A percentile compares a stretch with the other conserved stretches of the same genome.
phyloP scores from a whole-genome alignment of 352 stramenopile species.

The Phytophthora pini region DNA sequence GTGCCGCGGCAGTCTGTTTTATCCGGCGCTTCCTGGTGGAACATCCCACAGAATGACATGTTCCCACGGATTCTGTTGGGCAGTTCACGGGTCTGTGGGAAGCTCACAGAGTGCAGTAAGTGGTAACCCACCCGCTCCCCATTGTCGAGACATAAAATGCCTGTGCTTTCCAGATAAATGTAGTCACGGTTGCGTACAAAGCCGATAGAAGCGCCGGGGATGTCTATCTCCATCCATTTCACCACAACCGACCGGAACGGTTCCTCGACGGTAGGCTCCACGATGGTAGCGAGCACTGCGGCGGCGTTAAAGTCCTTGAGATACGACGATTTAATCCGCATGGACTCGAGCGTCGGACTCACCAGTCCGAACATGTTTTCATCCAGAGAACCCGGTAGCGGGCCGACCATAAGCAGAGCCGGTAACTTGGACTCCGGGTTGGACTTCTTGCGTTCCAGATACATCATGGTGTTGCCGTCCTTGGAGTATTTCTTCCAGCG shows the following conservation, averaged over 20 bases:
- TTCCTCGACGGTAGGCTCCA: constrained; percentile 48
- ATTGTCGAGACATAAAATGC: constrained; percentile 26
- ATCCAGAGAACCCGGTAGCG: constrained; percentile 36
- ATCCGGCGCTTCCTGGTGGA: constrained; percentile 27
- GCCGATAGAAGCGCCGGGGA: constrained; percentile 25
- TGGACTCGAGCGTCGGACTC: constrained; percentile 37
- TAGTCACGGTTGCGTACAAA: constrained; percentile 37
- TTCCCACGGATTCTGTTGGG: constrained; percentile 41
- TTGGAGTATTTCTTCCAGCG: constrained; percentile 30
- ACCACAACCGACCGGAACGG: constrained; percentile 47
- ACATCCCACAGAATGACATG: constrained; percentile 52
- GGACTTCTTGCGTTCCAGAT: constrained; percentile 28
- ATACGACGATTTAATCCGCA: constrained; percentile 43
- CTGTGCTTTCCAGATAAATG: constrained; percentile 33
- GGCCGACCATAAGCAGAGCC: constrained; percentile 36
- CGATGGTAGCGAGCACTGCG: constrained; percentile 51
- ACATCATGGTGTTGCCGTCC: constrained; percentile 24
- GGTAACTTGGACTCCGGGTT: constrained; percentile 33
- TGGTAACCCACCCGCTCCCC: constrained; percentile 36
- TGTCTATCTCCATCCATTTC: constrained; percentile 49
- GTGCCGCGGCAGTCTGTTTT: constrained; percentile 30
- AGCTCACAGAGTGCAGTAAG: constrained; percentile 34
- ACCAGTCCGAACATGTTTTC: constrained; percentile 54
- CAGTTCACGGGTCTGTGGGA: constrained; percentile 34
- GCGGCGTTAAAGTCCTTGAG: constrained; percentile 41